These are phyloP conservation scores for Fusarium longipes DNA, from an alignment of 2,329 filamentous ascomycete genomes.

Conservation along the genomic window DNA sequence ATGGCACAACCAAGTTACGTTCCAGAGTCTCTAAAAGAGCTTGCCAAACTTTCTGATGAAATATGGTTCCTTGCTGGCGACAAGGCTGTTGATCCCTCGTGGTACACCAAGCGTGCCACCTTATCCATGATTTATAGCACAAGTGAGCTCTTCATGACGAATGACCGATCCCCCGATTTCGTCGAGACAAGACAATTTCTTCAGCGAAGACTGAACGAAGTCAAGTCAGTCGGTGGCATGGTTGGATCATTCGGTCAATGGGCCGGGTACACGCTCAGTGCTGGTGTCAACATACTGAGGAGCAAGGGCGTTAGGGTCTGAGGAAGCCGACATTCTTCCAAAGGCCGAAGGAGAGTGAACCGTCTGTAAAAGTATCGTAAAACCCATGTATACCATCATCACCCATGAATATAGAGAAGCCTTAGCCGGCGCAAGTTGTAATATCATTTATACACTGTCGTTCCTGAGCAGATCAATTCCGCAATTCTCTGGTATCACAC, in stretches of 20 bases:
- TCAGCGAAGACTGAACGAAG: slow-evolving; percentile 77
- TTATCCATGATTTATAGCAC: slow-evolving; percentile 72
- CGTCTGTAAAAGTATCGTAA: slow-evolving; percentile 45
- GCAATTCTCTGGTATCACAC: slow-evolving; percentile 20
- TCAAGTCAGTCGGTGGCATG: slow-evolving; percentile 69
- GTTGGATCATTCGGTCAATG: slow-evolving; percentile 77
- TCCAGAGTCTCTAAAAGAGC: slow-evolving; percentile 79
- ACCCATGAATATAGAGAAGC: slow-evolving; percentile 26
- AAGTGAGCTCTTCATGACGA: slow-evolving; percentile 93
- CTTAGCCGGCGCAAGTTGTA: slow-evolving; percentile 24
- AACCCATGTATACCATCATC: slow-evolving; percentile 37
- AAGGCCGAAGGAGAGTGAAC: neutral
- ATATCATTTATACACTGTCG: slow-evolving; percentile 15
- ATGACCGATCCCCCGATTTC: slow-evolving; percentile 80
- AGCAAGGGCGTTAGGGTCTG: slow-evolving; percentile 89
- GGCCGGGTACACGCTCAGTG: slow-evolving; percentile 82
- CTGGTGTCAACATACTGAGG: slow-evolving; percentile 82
- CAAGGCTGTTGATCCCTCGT: slow-evolving; percentile 80
- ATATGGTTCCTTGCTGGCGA: slow-evolving; percentile 91
- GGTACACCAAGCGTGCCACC: slow-evolving; percentile 78
- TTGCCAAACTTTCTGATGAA: slow-evolving; percentile 87
- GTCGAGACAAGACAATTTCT: slow-evolving; percentile 83
- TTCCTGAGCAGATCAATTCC: slow-evolving; percentile 15
- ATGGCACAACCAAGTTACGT: slow-evolving; percentile 89
- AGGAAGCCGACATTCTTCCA: slow-evolving; percentile 27